These are phyloP conservation scores for Aegilops umbellulata DNA, from an alignment of 176 grass and related monocot genomes.

Conservation along the genomic window DNA sequence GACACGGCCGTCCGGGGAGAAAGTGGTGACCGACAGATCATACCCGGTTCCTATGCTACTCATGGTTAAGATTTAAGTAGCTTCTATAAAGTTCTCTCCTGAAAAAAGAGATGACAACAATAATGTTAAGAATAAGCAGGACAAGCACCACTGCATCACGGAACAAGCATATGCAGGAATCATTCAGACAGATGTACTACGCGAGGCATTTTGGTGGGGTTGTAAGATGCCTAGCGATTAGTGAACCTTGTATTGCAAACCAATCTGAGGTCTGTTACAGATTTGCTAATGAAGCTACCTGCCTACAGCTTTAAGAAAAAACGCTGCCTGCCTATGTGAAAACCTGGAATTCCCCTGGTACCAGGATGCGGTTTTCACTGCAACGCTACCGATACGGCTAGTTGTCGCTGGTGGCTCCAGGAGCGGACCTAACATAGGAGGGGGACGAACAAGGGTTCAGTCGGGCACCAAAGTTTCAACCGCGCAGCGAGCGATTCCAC, in stretches of 20 bases:
- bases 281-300: too few species aligned
- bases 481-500: background rate
- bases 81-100: background rate
- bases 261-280: too few species aligned
- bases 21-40: conserved; percentile 81
- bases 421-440: background rate
- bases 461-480: background rate
- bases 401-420: background rate
- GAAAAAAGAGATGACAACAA: background rate
- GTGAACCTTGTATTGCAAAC: background rate
- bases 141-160: background rate
- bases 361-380: background rate
- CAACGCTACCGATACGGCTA: background rate
- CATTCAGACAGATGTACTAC: background rate
- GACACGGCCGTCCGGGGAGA: conserved; percentile 73
- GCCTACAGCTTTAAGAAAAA: too few species aligned
- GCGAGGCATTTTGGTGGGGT: background rate
- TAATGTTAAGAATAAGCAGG: background rate
- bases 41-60: conserved; percentile 88
- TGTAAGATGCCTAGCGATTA: background rate
- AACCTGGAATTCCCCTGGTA: background rate
- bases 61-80: conserved; percentile 40
- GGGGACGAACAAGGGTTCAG: background rate
- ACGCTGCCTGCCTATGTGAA: background rate
- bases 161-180: background rate